These are phyloP conservation scores for Sisymbrium irio DNA, from an alignment of 345 rosid genomes.

Conservation along the genomic window DNA sequence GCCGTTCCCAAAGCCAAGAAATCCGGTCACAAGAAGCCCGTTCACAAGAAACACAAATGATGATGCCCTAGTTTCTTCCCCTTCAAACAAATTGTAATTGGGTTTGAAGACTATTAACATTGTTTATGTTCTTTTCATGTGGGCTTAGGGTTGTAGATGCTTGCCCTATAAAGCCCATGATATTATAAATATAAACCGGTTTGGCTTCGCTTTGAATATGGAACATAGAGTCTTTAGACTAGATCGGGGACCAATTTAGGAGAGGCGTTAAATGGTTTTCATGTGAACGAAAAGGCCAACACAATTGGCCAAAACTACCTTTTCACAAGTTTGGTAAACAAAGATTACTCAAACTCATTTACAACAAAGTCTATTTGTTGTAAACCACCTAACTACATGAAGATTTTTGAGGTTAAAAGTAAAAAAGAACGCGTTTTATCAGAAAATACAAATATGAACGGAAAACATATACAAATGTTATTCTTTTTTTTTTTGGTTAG, in stretches of 20 bases:
- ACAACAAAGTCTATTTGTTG: conserved; percentile 18
- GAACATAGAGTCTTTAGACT: not conserved
- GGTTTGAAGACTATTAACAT: not conserved
- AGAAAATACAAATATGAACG: not conserved
- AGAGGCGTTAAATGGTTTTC: not conserved
- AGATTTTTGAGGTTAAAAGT: not conserved
- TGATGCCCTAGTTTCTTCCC: no score
- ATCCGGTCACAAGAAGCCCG: not conserved
- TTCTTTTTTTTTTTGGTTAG: not conserved
- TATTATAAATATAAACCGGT: not conserved
- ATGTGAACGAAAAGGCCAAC: not conserved
- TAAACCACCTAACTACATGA: conserved; percentile 19
- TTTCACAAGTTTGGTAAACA: conserved; percentile 23
- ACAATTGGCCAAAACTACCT: not conserved
- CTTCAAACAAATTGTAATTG: not conserved
- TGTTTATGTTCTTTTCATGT: not conserved
- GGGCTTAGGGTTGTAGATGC: not conserved
- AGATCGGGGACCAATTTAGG: not conserved
- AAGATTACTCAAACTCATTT: conserved; percentile 12
- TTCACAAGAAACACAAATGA: not conserved
- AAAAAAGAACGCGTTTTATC: conserved; percentile 5
- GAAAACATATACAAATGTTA: not conserved
- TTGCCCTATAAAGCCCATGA: not conserved
- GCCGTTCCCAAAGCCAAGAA: not conserved
- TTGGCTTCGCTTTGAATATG: conserved; percentile 10